Evolutionary conservation across 306 rosid species (phyloP).

Genomic region (Quercus glauca): DNA sequence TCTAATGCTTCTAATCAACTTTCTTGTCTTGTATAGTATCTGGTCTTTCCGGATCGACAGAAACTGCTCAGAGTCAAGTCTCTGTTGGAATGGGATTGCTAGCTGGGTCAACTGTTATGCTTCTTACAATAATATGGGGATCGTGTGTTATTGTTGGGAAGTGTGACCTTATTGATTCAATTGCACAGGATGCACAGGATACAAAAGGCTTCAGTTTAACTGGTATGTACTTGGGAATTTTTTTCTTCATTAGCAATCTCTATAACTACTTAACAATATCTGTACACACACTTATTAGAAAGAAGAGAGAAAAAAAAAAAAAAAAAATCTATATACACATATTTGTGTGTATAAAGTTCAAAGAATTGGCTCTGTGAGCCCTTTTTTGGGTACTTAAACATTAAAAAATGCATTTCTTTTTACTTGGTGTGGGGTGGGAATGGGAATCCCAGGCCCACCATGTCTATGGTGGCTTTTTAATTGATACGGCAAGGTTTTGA

Average conservation of each 20-base stretch:
- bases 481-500: too few relatives aligned
- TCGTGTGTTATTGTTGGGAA: conserved; percentile 63
- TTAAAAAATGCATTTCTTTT: neutral
- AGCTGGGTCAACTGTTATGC: conserved; percentile 80
- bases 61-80: conserved; percentile 65
- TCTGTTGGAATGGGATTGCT: conserved; percentile 74
- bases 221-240: conserved; percentile 13
- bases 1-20: neutral
- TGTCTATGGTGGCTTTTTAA: neutral
- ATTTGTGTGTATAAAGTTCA: neutral
- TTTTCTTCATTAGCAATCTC: neutral
- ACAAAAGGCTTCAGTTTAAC: conserved; percentile 46
- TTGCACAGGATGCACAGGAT: conserved; percentile 31
- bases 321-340: too few relatives aligned
- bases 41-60: conserved; percentile 56
- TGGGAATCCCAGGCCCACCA: neutral
- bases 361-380: neutral
- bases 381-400: neutral
- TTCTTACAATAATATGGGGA: conserved; percentile 63
- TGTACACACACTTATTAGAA: too few relatives aligned
- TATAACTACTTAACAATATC: too few relatives aligned
- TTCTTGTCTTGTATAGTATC: conserved; percentile 42
- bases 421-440: neutral
- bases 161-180: conserved; percentile 39
- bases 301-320: too few relatives aligned